phyloP scores from a whole-genome alignment of 2,329 filamentous ascomycete species.

The Didymella sp. region DNA sequence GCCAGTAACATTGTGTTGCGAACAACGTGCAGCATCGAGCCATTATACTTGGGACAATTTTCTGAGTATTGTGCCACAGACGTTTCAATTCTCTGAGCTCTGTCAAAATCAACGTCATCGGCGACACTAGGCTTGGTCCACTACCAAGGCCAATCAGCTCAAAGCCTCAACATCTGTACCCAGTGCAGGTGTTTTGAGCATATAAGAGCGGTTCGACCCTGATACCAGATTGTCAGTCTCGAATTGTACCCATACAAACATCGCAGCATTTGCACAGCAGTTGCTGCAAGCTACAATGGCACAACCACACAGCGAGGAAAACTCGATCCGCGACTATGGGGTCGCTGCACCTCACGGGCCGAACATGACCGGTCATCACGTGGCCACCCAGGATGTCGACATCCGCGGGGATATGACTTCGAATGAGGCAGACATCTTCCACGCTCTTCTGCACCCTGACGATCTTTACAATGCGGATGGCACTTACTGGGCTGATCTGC shows the following conservation, averaged over 20 bases:
- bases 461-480: constrained; percentile 85
- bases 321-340: constrained; percentile 56
- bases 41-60: constrained; percentile 17
- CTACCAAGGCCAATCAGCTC: constrained; percentile 7
- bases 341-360: constrained; percentile 58
- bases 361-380: constrained; percentile 54
- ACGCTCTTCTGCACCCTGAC: constrained; percentile 82
- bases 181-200: constrained; percentile 3
- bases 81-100: constrained; percentile 1
- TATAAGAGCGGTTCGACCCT: constrained; percentile 13
- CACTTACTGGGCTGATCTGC: constrained; percentile 91
- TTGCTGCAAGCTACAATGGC: constrained; percentile 26
- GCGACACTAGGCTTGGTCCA: constrained; percentile 17
- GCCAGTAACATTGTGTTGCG: constrained; percentile 27
- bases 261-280: constrained; percentile 1
- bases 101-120: constrained; percentile 17
- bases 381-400: constrained; percentile 51
- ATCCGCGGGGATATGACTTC: constrained; percentile 59
- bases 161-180: background rate
- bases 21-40: constrained; percentile 29
- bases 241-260: background rate
- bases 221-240: background rate
- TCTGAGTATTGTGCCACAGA: background rate
- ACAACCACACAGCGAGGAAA: constrained; percentile 31
- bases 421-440: constrained; percentile 71